Evolutionary conservation across 345 rosid species (phyloP), one percentile per base, ranked within the genome.

Genomic region (Eucalyptus fibrosa): DNA sequence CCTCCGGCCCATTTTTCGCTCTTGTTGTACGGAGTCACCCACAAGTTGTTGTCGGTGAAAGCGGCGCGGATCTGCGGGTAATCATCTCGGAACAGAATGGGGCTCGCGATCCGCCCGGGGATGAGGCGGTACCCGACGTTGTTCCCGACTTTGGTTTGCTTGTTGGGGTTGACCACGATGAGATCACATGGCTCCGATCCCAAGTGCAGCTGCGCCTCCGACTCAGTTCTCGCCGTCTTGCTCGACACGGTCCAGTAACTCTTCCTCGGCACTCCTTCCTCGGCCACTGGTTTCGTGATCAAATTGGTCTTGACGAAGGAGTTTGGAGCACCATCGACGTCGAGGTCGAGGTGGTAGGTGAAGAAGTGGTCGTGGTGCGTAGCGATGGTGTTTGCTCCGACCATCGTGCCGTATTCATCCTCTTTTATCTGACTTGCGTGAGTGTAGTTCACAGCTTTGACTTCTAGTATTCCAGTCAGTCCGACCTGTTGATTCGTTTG

Each of bases 351-450:
- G 87, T 96, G 93, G 89, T 94, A 97, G 3, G 97, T 96, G 14
- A 97, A 34, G 92, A 89, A 96, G 89, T 97, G 99, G 91, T 97
- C 99, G 86, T 96, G 99, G 90, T 95, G 93, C 69, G 94, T 93
- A 86, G 95, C 98, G 85, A 97, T 83, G n/a, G 95, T 90, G 91
- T 95, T 94, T 51, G 92, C 94, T 8, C 96, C 95, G 9, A 97
- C 93, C 8, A 96, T 86, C 3, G 97, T 94, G 11, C 99, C 98
- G 59, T 92, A 92, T 14, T 90, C 93, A 86, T 88, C 81, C 15
- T 91, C 89, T 34, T 89, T 90, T 89, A 92, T 90, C 69, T 95
- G 95, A 44, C 93, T 89, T 59, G 37, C 93, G 30, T 93, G 92
- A 45, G 90, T 91, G 89, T 93, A 94, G 65, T 94, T 50, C 9